Conservation (phyloP, 2,329 filamentous ascomycete genomes). For the Aspergillus nomiae region DNA sequence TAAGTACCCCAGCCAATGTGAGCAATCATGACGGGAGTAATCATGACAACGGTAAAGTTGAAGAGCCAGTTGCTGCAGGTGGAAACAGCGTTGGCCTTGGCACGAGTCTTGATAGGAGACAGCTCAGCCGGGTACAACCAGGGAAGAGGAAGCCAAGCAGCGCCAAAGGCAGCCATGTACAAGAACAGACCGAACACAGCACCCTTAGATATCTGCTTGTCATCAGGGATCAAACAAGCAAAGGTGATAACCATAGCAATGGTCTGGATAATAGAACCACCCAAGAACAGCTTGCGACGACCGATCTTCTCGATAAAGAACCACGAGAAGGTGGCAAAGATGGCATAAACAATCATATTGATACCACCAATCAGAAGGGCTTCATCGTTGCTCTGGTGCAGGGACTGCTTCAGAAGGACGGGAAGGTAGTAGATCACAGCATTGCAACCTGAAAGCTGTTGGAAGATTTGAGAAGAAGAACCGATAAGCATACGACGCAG, state of each 20-base stretch:
- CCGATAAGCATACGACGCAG: conserved; percentile 45
- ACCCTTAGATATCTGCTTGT: conserved; percentile 33
- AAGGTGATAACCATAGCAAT: conserved; percentile 44
- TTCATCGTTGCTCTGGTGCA: conserved; percentile 44
- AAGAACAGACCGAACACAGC: conserved; percentile 65
- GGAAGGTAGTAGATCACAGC: conserved; percentile 53
- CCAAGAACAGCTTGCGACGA: conserved; percentile 46
- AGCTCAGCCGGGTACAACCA: conserved; percentile 58
- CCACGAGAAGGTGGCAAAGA: conserved; percentile 49
- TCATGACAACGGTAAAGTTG: conserved; percentile 59
- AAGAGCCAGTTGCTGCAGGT: conserved; percentile 59
- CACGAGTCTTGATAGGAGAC: conserved; percentile 57
- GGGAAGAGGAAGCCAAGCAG: conserved; percentile 65
- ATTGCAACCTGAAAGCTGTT: conserved; percentile 55
- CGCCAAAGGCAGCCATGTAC: conserved; percentile 70
- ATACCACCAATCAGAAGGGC: conserved; percentile 57
- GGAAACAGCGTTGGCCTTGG: conserved; percentile 58
- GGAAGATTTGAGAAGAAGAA: conserved; percentile 45
- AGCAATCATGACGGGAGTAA: conserved; percentile 46
- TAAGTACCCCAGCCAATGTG: conserved; percentile 46
- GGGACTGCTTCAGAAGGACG: conserved; percentile 50
- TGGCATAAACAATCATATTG: conserved; percentile 50
- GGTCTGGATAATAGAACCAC: conserved; percentile 42
- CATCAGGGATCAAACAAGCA: conserved; percentile 38
- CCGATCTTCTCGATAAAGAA: conserved; percentile 54